Conservation (phyloP, 2,329 filamentous ascomycete genomes). For the Hysterium pulicare region DNA sequence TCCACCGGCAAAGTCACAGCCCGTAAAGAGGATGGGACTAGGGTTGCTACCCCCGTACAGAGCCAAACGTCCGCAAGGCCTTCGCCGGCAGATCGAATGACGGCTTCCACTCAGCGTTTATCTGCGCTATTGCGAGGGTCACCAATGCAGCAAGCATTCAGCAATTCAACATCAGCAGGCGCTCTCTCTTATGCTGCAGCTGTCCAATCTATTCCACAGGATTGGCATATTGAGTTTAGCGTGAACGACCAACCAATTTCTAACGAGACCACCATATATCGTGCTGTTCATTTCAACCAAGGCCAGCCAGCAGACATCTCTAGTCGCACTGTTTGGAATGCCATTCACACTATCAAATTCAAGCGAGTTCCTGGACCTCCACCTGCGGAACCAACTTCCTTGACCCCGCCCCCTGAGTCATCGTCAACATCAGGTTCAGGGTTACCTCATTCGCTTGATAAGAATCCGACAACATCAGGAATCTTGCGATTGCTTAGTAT, state of each 20-base stretch:
- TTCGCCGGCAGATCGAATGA: conserved; percentile 25
- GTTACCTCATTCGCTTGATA: conserved; percentile 75
- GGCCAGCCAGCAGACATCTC: conserved; percentile 61
- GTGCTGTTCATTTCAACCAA: conserved; percentile 77
- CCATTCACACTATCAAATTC: conserved; percentile 88
- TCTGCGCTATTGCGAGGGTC: conserved; percentile 30
- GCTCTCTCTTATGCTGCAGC: conserved; percentile 81
- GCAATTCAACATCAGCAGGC: conserved; percentile 44
- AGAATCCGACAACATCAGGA: conserved; percentile 78
- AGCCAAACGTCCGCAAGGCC: conserved; percentile 32
- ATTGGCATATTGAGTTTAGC: conserved; percentile 97
- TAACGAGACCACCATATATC: conserved; percentile 93
- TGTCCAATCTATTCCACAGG: conserved; percentile 74
- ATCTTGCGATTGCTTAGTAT: conserved; percentile 88
- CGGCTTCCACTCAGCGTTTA: conserved; percentile 27
- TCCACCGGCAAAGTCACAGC: conserved; percentile 85
- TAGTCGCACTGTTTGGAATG: conserved; percentile 81
- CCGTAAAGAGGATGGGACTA: conserved; percentile 85
- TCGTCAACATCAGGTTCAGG: conserved; percentile 54
- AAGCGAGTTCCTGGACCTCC: conserved; percentile 80
- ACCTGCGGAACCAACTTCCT: conserved; percentile 65
- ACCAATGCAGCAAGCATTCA: conserved; percentile 25
- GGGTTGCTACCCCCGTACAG: conserved; percentile 77
- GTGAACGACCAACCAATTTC: conserved; percentile 78
- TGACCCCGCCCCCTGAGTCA: conserved; percentile 53